A percentile compares a stretch with the other conserved stretches of the same genome.
These are phyloP conservation scores for Viola odorata DNA, from an alignment of 345 rosid genomes.

Conservation along the genomic window DNA sequence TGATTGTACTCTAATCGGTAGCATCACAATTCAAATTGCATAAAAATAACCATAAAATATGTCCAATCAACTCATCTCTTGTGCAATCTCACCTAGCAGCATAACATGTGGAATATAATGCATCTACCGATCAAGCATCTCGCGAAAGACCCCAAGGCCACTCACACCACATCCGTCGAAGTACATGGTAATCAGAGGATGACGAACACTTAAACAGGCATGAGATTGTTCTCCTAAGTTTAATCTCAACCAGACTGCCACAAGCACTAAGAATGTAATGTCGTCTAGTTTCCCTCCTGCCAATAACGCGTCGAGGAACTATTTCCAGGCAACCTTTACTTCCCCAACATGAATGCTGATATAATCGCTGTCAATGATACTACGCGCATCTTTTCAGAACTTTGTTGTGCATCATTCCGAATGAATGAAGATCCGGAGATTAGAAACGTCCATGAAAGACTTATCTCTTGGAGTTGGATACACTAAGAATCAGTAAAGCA, in stretches of 20 bases:
- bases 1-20: no score
- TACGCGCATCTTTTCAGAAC: constrained; percentile 21
- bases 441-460: constrained; percentile 19
- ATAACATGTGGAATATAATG: no score
- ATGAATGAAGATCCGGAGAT: constrained; percentile 13
- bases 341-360: constrained; percentile 25
- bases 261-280: constrained; percentile 26
- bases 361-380: constrained; percentile 28
- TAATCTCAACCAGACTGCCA: constrained; percentile 18
- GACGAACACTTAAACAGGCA: constrained; percentile 19
- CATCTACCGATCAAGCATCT: constrained; percentile 21
- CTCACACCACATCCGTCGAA: constrained; percentile 20
- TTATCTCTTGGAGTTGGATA: constrained; percentile 13
- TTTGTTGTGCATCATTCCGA: constrained; percentile 21
- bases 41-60: no score
- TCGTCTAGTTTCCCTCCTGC: constrained; percentile 23
- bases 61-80: no score
- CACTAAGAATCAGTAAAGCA: constrained; percentile 5
- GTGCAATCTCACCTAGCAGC: no score
- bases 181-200: constrained; percentile 28
- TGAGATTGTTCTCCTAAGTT: constrained; percentile 28
- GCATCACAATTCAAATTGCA: no score
- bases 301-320: constrained; percentile 25
- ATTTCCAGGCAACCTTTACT: constrained; percentile 17
- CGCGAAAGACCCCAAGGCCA: constrained; percentile 23